Base-by-base conservation (phyloP, 352 stramenopile species). In the Globisporangium nagaii region DNA sequence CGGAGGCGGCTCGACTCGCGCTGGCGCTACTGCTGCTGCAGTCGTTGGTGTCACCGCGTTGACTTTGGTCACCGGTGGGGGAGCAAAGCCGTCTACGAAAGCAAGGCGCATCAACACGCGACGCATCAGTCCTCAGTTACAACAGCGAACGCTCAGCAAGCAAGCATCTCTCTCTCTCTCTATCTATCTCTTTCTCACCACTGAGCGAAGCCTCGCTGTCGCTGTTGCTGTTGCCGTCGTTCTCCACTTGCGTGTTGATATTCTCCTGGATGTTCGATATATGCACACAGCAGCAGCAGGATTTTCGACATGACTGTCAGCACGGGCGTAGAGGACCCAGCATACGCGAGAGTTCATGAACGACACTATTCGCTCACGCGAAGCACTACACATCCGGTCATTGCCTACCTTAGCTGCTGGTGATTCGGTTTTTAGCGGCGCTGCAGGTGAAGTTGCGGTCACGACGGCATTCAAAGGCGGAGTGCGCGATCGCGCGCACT, bases 81-180 rank as follows among this genome's bases (percentile, higher is more conserved):
- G 54, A 25, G 54, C 54, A 10, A 55, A 61, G 11, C 54, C 54
- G 32, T 49, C 54, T 61, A 13, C 3, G 13, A 13, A 41, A 22
- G 15, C 31, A 32, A 28, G 8, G 35, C 24, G 42, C 19, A 22
- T 9, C 17, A 28, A 31, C 1, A 28, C n/a, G n/a, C n/a, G 8
- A 44, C 31, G 13, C 19, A 28, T 42, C 28, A 51, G 27, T 42
- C 9, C 3, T 4, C n/a, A 31, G n/a, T n/a, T n/a, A n/a, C n/a
- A n/a, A n/a, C n/a, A n/a, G n/a, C n/a, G n/a, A n/a, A n/a, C n/a
- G n/a, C n/a, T n/a, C n/a, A n/a, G n/a, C n/a, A n/a, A n/a, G n/a
- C n/a, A n/a, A n/a, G n/a, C n/a, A n/a, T n/a, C n/a, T n/a, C n/a
- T n/a, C n/a, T n/a, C n/a, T n/a, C n/a, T n/a, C n/a, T n/a, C n/a